Conservation (phyloP, 805 yeast genomes). For the Saturnispora sanitii region DNA sequence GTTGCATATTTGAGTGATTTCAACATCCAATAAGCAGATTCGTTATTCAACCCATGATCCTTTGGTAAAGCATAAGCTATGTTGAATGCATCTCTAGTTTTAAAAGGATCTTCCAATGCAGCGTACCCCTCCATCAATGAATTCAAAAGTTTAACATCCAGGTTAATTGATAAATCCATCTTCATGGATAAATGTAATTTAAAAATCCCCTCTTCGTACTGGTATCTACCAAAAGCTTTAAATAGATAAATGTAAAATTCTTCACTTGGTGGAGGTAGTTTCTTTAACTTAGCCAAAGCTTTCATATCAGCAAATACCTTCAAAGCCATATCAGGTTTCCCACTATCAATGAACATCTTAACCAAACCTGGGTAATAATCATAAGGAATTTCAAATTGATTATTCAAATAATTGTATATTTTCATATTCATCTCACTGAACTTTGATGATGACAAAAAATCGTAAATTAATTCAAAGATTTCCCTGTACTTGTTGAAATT, state of each 20-base stretch:
- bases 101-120: slow-evolving; percentile 43
- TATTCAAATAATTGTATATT: slow-evolving; percentile 46
- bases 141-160: slow-evolving; percentile 51
- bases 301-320: slow-evolving; percentile 53
- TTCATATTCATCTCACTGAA: slow-evolving; percentile 40
- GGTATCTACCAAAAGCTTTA: slow-evolving; percentile 46
- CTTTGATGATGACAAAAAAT: slow-evolving; percentile 5
- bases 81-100: slow-evolving; percentile 51
- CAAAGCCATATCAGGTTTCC: slow-evolving; percentile 53
- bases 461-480: slow-evolving; percentile 15
- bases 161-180: slow-evolving; percentile 47
- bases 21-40: slow-evolving; percentile 58
- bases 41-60: slow-evolving; percentile 45
- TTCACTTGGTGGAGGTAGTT: slow-evolving; percentile 39
- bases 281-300: slow-evolving; percentile 43
- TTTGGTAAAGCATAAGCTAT: slow-evolving; percentile 45
- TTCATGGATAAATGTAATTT: slow-evolving; percentile 56
- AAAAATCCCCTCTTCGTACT: slow-evolving; percentile 55
- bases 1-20: slow-evolving; percentile 47
- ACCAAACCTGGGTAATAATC: slow-evolving; percentile 51
- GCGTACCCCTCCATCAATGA: slow-evolving; percentile 56
- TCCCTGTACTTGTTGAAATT: slow-evolving; percentile 13
- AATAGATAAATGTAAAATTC: slow-evolving; percentile 55
- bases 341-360: slow-evolving; percentile 42
- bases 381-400: slow-evolving; percentile 46